A percentile compares a stretch with the other conserved stretches of the same genome.
Evolutionary conservation across 2,329 filamentous ascomycete genomes (phyloP).

Genomic region (Cordyceps militaris): DNA sequence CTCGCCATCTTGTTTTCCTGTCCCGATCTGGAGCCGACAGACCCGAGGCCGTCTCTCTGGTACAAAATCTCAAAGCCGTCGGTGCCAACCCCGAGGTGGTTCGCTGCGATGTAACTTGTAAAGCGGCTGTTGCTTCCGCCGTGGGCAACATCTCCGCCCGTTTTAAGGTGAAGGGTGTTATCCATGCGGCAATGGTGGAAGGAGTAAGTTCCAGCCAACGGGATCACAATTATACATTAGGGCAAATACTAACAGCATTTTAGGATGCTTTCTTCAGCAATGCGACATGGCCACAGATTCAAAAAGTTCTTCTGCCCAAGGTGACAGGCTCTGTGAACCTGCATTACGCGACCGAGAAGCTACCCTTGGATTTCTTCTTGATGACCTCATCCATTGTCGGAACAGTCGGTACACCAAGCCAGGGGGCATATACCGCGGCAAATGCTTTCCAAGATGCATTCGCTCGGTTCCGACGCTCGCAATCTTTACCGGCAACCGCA

Average conservation of each 20-base stretch:
- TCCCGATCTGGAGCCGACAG: slow-evolving; percentile 20
- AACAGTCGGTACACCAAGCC: slow-evolving; percentile 14
- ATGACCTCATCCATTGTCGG: slow-evolving; percentile 14
- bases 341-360: slow-evolving; percentile 15
- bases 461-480: slow-evolving; percentile 18
- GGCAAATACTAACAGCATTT: slow-evolving; percentile 4
- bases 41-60: slow-evolving; percentile 13
- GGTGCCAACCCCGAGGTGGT: slow-evolving; percentile 18
- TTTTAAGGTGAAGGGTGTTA: slow-evolving; percentile 23
- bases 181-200: slow-evolving; percentile 34
- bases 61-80: slow-evolving; percentile 17
- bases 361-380: slow-evolving; percentile 23
- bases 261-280: not conserved
- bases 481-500: slow-evolving; percentile 20
- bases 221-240: too few species aligned
- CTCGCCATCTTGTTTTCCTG: slow-evolving; percentile 23
- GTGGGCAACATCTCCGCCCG: slow-evolving; percentile 3
- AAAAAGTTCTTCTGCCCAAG: slow-evolving; percentile 18
- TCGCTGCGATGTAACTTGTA: slow-evolving; percentile 25
- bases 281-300: not conserved
- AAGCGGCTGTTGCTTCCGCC: slow-evolving; percentile 19
- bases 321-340: slow-evolving; percentile 20
- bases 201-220: too few species aligned
- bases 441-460: slow-evolving; percentile 25
- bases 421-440: slow-evolving; percentile 21